Percentiles rank a stretch among this genome's conserved stretches.
Conservation (phyloP, 2,329 filamentous ascomycete species). For the Fusarium armeniacum region DNA sequence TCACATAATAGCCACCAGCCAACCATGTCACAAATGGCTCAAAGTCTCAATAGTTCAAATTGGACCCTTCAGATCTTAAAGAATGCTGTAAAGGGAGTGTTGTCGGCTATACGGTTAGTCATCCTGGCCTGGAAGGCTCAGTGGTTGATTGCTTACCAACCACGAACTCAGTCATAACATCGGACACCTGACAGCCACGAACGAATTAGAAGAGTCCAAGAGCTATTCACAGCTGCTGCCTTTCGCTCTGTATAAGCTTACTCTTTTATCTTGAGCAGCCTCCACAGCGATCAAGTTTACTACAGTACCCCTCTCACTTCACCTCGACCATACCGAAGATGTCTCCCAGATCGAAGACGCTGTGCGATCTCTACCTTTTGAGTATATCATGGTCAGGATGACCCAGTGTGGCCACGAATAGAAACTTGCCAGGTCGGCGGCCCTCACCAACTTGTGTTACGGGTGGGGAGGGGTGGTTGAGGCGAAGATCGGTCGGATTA, state of each 20-base stretch:
- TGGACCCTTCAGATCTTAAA: conserved; percentile 19
- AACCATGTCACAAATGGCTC: not conserved
- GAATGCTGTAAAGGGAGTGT: conserved; percentile 17
- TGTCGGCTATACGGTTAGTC: conserved; percentile 28
- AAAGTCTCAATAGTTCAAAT: not conserved
- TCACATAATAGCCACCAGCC: not conserved
- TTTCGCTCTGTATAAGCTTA: conserved; percentile 4
- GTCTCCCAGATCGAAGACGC: conserved; percentile 2
- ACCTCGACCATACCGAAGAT: conserved; percentile 53
- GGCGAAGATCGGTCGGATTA: conserved; percentile 32
- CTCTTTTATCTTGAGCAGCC: conserved; percentile 26
- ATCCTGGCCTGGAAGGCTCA: no score
- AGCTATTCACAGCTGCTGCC: no score
- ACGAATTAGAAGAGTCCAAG: no score
- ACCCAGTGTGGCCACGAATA: conserved; percentile 15
- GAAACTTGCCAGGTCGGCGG: conserved; percentile 15
- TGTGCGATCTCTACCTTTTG: conserved; percentile 12
- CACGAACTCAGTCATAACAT: no score
- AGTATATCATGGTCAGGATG: conserved; percentile 30
- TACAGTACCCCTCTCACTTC: conserved; percentile 42
- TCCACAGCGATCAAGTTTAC: conserved; percentile 64
- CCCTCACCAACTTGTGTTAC: conserved; percentile 6
- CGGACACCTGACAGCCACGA: no score
- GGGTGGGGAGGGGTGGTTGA: conserved; percentile 28
- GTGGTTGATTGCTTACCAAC: no score